A percentile compares a stretch with the other conserved stretches of the same genome.
phyloP scores from a whole-genome alignment of 768 basidiomycete genomes.

The Candolleomyces eurysporus region DNA sequence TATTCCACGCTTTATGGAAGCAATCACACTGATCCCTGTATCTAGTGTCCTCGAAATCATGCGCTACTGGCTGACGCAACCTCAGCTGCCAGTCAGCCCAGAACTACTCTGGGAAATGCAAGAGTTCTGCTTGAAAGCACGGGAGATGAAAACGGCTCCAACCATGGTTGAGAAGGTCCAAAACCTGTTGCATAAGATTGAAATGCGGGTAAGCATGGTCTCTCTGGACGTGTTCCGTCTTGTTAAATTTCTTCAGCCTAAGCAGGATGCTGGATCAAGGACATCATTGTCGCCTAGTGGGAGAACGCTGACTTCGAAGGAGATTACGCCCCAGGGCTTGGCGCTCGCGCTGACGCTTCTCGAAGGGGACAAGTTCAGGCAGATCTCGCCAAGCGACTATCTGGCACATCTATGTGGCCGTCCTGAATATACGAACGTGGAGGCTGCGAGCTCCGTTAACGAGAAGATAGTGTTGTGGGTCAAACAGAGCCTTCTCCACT shows the following conservation, averaged over 20 bases:
- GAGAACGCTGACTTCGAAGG: constrained; percentile 23
- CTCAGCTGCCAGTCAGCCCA: constrained; percentile 26
- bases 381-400: constrained; percentile 40
- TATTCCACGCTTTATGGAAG: background rate
- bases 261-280: constrained; percentile 2
- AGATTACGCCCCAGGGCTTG: constrained; percentile 37
- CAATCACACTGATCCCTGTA: background rate
- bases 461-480: constrained; percentile 40
- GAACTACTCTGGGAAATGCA: constrained; percentile 34
- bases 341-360: constrained; percentile 43
- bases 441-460: constrained; percentile 31
- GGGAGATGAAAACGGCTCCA: constrained; percentile 24
- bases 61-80: constrained; percentile 33
- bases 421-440: constrained; percentile 26
- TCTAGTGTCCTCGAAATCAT: constrained; percentile 36
- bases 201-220: constrained; percentile 20
- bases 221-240: too few species aligned
- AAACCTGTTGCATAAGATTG: constrained; percentile 25
- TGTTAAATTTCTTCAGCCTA: too few species aligned
- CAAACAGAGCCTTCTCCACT: constrained; percentile 39
- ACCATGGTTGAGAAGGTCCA: constrained; percentile 23
- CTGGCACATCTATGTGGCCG: constrained; percentile 34
- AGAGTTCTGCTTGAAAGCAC: constrained; percentile 29
- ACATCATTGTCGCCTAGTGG: constrained; percentile 9
- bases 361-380: constrained; percentile 42